Evolutionary conservation across 371 early-diverging fungal genomes (phyloP).

Genomic region (Saksenaea vasiformis): DNA sequence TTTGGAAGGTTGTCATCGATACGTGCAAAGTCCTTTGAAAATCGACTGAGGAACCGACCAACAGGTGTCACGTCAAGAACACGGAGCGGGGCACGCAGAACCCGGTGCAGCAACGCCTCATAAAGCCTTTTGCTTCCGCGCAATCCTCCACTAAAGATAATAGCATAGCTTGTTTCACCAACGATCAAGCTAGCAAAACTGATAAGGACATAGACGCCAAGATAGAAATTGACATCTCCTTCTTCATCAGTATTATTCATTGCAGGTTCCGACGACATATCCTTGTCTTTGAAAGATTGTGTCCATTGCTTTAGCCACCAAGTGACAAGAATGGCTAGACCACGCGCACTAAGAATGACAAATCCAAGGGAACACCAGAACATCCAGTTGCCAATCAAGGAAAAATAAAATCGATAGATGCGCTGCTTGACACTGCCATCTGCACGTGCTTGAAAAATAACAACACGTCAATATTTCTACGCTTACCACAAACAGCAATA

Average conservation of each 20-base stretch:
- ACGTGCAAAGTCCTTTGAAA: slow-evolving; percentile 54
- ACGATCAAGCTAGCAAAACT: slow-evolving; percentile 33
- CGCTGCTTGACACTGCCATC: slow-evolving; percentile 51
- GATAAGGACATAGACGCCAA: slow-evolving; percentile 48
- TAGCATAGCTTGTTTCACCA: slow-evolving; percentile 33
- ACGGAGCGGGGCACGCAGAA: slow-evolving; percentile 67
- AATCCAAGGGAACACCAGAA: slow-evolving; percentile 45
- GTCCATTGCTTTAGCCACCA: slow-evolving; percentile 61
- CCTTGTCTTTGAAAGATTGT: slow-evolving; percentile 25
- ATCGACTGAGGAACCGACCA: slow-evolving; percentile 87
- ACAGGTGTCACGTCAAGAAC: slow-evolving; percentile 93
- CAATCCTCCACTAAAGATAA: slow-evolving; percentile 51
- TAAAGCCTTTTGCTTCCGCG: slow-evolving; percentile 51
- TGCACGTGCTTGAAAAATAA: slow-evolving; percentile 24
- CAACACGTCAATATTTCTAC: neutral
- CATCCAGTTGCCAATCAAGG: slow-evolving; percentile 41
- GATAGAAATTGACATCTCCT: slow-evolving; percentile 39
- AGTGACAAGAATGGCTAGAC: slow-evolving; percentile 40
- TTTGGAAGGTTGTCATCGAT: slow-evolving; percentile 53
- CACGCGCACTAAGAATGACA: slow-evolving; percentile 38
- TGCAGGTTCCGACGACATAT: slow-evolving; percentile 39
- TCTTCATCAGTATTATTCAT: slow-evolving; percentile 14
- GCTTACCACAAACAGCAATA: neutral
- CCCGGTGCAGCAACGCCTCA: slow-evolving; percentile 47
- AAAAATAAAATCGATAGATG: slow-evolving; percentile 44